Conservation (phyloP, 225 moss, liverwort and hornwort species). For the Marchantia paleacea region DNA sequence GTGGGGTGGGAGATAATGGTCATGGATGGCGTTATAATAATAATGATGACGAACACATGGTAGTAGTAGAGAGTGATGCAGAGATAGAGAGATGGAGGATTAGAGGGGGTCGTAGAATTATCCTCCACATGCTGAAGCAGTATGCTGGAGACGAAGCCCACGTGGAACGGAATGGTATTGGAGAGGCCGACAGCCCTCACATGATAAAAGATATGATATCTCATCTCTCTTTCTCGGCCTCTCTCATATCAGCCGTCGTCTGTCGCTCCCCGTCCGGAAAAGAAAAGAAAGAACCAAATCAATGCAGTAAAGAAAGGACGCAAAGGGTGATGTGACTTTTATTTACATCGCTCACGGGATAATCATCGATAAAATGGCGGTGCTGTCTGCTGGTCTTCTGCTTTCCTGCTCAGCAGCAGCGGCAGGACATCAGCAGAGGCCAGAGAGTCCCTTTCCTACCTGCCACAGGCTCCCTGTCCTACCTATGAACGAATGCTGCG, state of each 20-base stretch:
- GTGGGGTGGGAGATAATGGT: background rate
- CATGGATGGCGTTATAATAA: conserved; percentile 3
- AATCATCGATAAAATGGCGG: conserved; percentile 8
- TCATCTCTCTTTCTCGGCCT: background rate
- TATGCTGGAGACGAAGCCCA: conserved; percentile 1
- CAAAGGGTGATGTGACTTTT: background rate
- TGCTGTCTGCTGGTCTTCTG: background rate
- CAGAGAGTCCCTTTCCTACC: too few relatives aligned
- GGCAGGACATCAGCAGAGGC: background rate
- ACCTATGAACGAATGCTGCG: too few relatives aligned
- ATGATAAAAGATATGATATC: conserved; percentile 3
- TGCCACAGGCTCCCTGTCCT: too few relatives aligned
- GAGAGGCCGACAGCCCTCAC: conserved; percentile 13
- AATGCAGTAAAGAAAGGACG: background rate
- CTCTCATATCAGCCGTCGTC: too few relatives aligned
- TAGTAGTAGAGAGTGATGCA: background rate
- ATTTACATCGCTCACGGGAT: background rate
- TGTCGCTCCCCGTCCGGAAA: too few relatives aligned
- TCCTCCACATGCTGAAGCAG: background rate
- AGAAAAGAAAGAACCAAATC: too few relatives aligned
- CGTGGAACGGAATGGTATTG: conserved; percentile 9
- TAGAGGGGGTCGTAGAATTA: background rate
- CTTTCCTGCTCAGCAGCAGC: background rate
- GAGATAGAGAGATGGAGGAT: background rate
- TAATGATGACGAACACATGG: background rate